Evolutionary conservation across 176 grass and related monocot species (phyloP).

Genomic region (Musa itinerans): DNA sequence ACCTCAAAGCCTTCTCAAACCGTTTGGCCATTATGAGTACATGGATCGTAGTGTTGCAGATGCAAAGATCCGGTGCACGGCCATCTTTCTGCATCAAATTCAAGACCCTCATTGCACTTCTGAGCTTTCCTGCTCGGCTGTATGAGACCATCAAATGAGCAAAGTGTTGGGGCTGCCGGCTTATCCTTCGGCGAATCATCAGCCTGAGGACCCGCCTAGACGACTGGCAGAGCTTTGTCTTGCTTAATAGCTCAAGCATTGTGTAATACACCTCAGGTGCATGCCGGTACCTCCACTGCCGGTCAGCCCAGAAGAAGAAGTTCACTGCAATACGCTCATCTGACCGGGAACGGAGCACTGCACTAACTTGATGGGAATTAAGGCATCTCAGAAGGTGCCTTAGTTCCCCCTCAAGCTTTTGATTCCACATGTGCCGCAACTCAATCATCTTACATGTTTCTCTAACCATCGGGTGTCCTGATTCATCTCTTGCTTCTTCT

Average conservation of each 20-base stretch:
- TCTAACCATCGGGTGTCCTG: conserved; percentile 50
- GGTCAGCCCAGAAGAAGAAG: conserved; percentile 76
- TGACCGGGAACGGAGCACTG: conserved; percentile 45
- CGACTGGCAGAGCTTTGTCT: conserved; percentile 64
- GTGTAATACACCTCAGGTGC: conserved; percentile 66
- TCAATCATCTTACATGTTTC: conserved; percentile 57
- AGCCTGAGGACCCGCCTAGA: conserved; percentile 64
- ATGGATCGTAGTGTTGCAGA: conserved; percentile 63
- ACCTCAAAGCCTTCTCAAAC: conserved; percentile 54
- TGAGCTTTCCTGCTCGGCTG: conserved; percentile 69
- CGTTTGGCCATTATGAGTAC: conserved; percentile 60
- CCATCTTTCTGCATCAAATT: conserved; percentile 88
- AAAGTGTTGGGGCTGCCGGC: conserved; percentile 35
- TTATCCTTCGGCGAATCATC: conserved; percentile 60
- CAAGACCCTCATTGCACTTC: conserved; percentile 81
- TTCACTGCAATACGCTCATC: conserved; percentile 54
- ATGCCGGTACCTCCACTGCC: conserved; percentile 85
- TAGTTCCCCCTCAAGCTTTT: conserved; percentile 64
- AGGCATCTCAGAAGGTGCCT: conserved; percentile 52
- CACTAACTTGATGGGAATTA: conserved; percentile 45
- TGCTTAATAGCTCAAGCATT: conserved; percentile 72
- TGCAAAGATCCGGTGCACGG: conserved; percentile 43
- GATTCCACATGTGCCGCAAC: conserved; percentile 51
- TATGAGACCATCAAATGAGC: conserved; percentile 75
- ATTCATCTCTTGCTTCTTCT: conserved; percentile 39